Base-by-base conservation (phyloP, 768 basidiomycete species). In the Suillus fuscotomentosus region DNA sequence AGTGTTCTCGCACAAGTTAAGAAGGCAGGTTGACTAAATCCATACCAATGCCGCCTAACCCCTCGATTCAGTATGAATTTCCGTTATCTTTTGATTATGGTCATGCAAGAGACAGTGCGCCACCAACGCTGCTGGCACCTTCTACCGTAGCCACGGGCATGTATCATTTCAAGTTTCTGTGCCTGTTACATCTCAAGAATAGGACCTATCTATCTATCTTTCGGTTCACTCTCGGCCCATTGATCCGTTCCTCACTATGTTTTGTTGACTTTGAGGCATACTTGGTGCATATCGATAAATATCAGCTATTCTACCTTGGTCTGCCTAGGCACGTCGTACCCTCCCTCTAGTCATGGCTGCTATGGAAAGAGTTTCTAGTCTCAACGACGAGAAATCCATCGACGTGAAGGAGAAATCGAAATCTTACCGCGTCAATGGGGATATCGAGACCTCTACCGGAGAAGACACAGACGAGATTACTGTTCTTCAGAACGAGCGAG, bases 401-500 rank as follows among this genome's bases (percentile, higher is more conserved):
- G 68, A 64, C 54, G 47, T 22, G 51, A 67, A 53, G 39, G 77
- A 79, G 66, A 78, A 77, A 72, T 61, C 38, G 66, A 78, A 77
- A 72, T 61, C 38, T 5, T 68, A 71, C 24, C 74, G 69, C 31
- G 66, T 65, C 45, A 76, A 77, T n/a, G 68, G 65, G 47, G 81
- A 83, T 50, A 61, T 78, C 39, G 81, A 81, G 66, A 42, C 60
- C 0, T 24, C 63, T 20, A 54, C 68, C 45, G 27, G 7, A 42
- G 17, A 53, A n/a, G 54, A 27, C 5, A 65, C 68, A 22, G 62
- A 67, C 39, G 64, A 66, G 2, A 67, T 66, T 20, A 45, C 64
- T 0, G 70, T 75, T 42, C 77, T 84, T 36, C 69, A 78, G 56
- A 74, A 77, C 64, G 82, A 83, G 68, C 79, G 80, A 60, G 83